These are phyloP conservation scores for Talaromyces stipitatus DNA, from an alignment of 495 filamentous ascomycete genomes.

Conservation along the genomic window DNA sequence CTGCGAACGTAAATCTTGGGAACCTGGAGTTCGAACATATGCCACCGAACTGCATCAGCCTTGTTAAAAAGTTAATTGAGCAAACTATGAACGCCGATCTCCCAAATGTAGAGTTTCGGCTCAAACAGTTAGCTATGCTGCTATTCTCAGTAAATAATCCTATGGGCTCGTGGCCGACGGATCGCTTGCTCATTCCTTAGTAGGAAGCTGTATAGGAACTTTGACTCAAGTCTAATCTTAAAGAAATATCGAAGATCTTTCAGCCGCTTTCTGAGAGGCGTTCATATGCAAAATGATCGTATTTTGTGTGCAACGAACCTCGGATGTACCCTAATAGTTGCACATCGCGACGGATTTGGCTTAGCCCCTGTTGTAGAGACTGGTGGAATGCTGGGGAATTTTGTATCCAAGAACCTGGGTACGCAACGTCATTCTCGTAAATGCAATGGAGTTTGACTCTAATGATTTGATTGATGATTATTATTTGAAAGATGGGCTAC, in stretches of 20 bases:
- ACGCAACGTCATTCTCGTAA: background rate
- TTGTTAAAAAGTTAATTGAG: background rate
- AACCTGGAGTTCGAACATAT: background rate
- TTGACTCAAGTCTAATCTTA: background rate
- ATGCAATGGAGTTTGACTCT: too few species aligned
- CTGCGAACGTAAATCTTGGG: background rate
- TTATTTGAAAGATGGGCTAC: too few species aligned
- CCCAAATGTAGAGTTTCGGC: background rate
- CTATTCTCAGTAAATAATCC: background rate
- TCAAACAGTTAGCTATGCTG: background rate
- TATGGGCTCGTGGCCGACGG: background rate
- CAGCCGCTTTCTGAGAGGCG: background rate
- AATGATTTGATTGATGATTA: too few species aligned
- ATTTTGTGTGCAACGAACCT: background rate
- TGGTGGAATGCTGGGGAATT: background rate
- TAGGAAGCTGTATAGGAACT: background rate
- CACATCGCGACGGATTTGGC: background rate
- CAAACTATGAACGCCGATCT: background rate
- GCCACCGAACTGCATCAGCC: background rate
- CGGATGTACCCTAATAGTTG: background rate
- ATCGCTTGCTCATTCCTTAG: background rate
- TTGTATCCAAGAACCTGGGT: background rate
- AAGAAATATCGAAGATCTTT: background rate
- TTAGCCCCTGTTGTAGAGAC: background rate
- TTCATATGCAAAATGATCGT: background rate